A percentile compares a stretch with the other conserved stretches of the same genome.
phyloP scores from a whole-genome alignment of 2,329 filamentous ascomycete species.

The Venturia carpophila region DNA sequence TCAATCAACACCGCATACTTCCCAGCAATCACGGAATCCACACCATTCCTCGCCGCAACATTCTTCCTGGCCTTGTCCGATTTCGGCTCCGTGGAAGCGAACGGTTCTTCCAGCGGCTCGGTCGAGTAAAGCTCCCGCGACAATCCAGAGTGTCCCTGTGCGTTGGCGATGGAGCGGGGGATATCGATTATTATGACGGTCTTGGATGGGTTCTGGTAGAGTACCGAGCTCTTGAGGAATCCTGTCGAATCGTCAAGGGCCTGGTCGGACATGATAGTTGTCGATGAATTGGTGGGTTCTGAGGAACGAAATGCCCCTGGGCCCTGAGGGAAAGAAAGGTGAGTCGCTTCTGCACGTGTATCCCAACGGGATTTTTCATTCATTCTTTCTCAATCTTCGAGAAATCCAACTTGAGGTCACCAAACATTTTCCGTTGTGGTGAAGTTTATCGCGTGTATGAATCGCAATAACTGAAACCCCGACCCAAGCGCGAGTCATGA shows the following conservation, averaged over 20 bases:
- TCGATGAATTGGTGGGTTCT: neutral
- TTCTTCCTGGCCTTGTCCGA: slow-evolving; percentile 37
- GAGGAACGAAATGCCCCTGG: neutral
- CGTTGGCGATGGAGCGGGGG: slow-evolving; percentile 59
- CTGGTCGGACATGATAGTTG: neutral
- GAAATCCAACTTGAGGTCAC: too few relatives aligned
- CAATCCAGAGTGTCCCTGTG: slow-evolving; percentile 46
- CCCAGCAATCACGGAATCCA: slow-evolving; percentile 29
- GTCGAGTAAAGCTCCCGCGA: slow-evolving; percentile 40
- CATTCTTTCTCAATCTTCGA: neutral
- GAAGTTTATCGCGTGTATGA: too few relatives aligned
- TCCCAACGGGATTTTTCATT: neutral
- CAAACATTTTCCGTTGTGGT: too few relatives aligned
- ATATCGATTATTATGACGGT: slow-evolving; percentile 58
- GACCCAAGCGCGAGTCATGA: too few relatives aligned
- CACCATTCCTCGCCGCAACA: slow-evolving; percentile 22
- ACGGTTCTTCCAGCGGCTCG: slow-evolving; percentile 40
- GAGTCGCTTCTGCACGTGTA: neutral
- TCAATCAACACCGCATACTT: slow-evolving; percentile 33
- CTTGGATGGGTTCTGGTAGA: slow-evolving; percentile 46
- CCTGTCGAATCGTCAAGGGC: neutral
- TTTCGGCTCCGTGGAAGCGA: slow-evolving; percentile 50
- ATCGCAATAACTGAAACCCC: too few relatives aligned
- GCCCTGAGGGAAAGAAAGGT: neutral
- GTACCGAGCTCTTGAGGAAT: slow-evolving; percentile 28